Base-by-base conservation (phyloP, 2,329 filamentous ascomycete species). In the Tricladium varicosporioides region DNA sequence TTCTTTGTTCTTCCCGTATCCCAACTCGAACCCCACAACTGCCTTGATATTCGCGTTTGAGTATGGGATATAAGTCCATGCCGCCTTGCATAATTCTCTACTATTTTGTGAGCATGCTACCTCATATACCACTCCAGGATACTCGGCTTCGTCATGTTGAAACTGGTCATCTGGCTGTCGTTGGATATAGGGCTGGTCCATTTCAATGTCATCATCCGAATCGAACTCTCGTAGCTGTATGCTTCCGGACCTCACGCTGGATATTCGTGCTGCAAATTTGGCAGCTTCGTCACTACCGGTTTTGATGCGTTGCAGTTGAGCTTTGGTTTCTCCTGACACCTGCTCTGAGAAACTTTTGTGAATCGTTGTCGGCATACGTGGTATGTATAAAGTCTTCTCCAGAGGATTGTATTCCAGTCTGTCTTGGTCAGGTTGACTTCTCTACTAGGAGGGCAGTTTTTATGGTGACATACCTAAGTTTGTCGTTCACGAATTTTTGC, bases 11-110 rank as follows among this genome's bases (percentile, higher is more conserved):
- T n/a, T n/a, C n/a, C 58, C 44, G 22, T 60, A 58, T 33, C 53
- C 56, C 15, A 61, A 56, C 44, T 60, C 54, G 43, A 60, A 57
- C 32, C 55, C 52, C 22, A 60, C 51, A 50, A 60, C 51, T 50
- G 50, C 58, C 31, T 60, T 60, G 43, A 60, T 60, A 60, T 56
- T 55, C 48, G 19, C 54, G 40, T 58, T 60, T 58, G 48, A 60
- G 55, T 60, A 60, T 51, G 10, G 43, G 33, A 60, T 58, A 36
- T 60, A 60, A 58, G 27, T 56, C 55, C 52, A 58, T 48, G 48
- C 48, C 46, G 47, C 36, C 51, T 58, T 60, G 31, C 33, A 14
- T 46, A 59, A 45, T 11, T 52, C 40, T 59, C 48, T 53, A 22
- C 40, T 27, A 56, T 49, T 43, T 48, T 59, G 44, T 56, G 51